Conservation (phyloP, 1,284 basidiomycete species). For the Trametes polyzona region DNA sequence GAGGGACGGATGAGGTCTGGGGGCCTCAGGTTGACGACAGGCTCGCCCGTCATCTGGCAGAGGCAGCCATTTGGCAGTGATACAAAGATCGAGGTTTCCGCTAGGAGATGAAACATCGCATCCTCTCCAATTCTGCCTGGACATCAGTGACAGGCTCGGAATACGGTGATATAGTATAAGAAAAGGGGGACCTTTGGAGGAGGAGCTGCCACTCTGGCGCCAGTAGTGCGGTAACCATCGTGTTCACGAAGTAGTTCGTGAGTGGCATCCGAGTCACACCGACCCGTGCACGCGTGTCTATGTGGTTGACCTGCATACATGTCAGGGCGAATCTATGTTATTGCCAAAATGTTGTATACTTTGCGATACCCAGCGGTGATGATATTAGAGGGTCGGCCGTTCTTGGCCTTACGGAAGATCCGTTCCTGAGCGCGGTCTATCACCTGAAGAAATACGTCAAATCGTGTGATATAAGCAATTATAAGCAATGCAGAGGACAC, state of each 20-base stretch:
- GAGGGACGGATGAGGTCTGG: conserved; percentile 15
- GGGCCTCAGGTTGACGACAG: conserved; percentile 55
- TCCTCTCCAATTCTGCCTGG: conserved; percentile 68
- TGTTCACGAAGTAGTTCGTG: conserved; percentile 73
- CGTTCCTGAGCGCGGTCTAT: conserved; percentile 61
- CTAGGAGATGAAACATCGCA: conserved; percentile 74
- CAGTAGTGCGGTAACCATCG: conserved; percentile 69
- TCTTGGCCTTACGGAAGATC: conserved; percentile 47
- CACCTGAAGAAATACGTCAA: conserved; percentile 45
- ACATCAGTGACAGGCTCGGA: background rate
- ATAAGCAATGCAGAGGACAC: conserved; percentile 19
- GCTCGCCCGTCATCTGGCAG: conserved; percentile 77
- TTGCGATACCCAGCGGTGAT: conserved; percentile 68
- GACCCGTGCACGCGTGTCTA: conserved; percentile 30
- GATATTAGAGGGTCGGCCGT: conserved; percentile 51
- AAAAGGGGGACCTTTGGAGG: conserved; percentile 69
- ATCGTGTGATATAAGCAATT: background rate
- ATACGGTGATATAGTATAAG: too few relatives aligned
- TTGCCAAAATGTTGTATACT: conserved; percentile 41
- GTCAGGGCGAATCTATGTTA: background rate
- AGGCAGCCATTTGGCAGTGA: conserved; percentile 79
- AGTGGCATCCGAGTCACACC: conserved; percentile 43
- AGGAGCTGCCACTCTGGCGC: conserved; percentile 70
- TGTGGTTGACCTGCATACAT: conserved; percentile 29
- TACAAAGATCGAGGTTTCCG: conserved; percentile 72